phyloP scores from a whole-genome alignment of 2,329 filamentous ascomycete species.

The Metarhizium anisopliae region DNA sequence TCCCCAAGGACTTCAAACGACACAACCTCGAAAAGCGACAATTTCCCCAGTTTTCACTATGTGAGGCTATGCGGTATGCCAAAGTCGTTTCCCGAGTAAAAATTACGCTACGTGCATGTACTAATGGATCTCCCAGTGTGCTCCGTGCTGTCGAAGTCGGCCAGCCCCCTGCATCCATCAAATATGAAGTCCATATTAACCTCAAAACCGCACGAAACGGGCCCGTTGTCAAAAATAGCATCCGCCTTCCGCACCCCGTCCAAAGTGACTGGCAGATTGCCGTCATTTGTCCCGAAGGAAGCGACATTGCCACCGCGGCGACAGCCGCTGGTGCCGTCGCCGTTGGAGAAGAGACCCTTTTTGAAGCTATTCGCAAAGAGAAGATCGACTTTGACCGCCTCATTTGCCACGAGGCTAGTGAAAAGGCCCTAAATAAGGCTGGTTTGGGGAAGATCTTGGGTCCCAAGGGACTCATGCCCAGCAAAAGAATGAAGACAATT shows the following conservation, averaged over 20 bases:
- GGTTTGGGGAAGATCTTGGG: slow-evolving; percentile 74
- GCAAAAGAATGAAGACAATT: slow-evolving; percentile 77
- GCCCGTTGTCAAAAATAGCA: slow-evolving; percentile 75
- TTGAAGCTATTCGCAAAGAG: slow-evolving; percentile 64
- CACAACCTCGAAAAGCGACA: slow-evolving; percentile 59
- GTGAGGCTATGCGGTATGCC: slow-evolving; percentile 81
- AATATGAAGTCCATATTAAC: slow-evolving; percentile 84
- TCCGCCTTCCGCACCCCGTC: slow-evolving; percentile 82
- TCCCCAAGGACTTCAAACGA: slow-evolving; percentile 56
- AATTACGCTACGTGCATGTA: background rate
- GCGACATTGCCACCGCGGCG: slow-evolving; percentile 64
- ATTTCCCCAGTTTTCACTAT: slow-evolving; percentile 61
- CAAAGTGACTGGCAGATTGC: slow-evolving; percentile 82
- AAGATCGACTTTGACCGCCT: slow-evolving; percentile 82
- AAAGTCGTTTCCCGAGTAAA: background rate
- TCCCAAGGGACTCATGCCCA: slow-evolving; percentile 89
- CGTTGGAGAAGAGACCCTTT: slow-evolving; percentile 79
- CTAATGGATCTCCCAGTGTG: slow-evolving; percentile 47
- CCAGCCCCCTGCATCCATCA: slow-evolving; percentile 58
- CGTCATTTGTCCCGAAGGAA: slow-evolving; percentile 82
- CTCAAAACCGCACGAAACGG: slow-evolving; percentile 79
- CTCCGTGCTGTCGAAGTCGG: slow-evolving; percentile 90
- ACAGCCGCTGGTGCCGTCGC: slow-evolving; percentile 68
- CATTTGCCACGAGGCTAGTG: slow-evolving; percentile 73
- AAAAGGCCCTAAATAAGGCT: slow-evolving; percentile 73